These are phyloP conservation scores for Handroanthus guayacan DNA, from an alignment of 257 asterid species.

Conservation along the genomic window DNA sequence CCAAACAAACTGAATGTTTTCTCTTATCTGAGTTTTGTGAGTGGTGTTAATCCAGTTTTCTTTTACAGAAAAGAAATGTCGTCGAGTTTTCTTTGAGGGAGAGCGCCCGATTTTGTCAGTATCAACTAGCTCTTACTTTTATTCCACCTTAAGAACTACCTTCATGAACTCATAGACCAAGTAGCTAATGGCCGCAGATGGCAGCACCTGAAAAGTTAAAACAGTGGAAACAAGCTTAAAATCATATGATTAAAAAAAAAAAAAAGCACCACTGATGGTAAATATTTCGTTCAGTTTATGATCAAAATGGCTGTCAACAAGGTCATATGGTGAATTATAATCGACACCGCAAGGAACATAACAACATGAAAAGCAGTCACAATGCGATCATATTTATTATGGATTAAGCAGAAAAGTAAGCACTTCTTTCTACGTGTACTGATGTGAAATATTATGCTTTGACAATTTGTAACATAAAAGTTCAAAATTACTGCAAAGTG, in stretches of 20 bases:
- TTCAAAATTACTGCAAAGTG: neutral
- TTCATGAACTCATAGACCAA: conserved; percentile 95
- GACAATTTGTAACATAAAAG: neutral
- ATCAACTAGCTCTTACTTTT: conserved; percentile 27
- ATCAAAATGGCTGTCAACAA: neutral
- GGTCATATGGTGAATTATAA: neutral
- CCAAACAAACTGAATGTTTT: neutral
- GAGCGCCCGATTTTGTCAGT: conserved; percentile 27
- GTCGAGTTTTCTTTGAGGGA: conserved; percentile 19
- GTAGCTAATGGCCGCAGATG: conserved; percentile 97
- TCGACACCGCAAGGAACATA: neutral
- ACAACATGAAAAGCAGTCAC: neutral
- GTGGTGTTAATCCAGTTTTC: conserved; percentile 6
- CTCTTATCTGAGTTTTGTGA: neutral
- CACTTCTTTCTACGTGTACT: neutral
- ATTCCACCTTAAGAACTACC: conserved; percentile 89
- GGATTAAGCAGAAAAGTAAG: neutral
- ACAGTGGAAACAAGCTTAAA: conserved; percentile 11
- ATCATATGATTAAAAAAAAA: neutral
- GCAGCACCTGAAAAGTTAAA: conserved; percentile 72
- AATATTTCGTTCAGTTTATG: neutral
- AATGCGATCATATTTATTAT: too few relatives aligned
- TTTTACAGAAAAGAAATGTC: conserved; percentile 26
- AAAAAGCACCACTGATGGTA: neutral
- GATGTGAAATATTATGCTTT: neutral